Evolutionary conservation across 208 protist species (phyloP).

Genomic region (Crithidia expoeki): DNA sequence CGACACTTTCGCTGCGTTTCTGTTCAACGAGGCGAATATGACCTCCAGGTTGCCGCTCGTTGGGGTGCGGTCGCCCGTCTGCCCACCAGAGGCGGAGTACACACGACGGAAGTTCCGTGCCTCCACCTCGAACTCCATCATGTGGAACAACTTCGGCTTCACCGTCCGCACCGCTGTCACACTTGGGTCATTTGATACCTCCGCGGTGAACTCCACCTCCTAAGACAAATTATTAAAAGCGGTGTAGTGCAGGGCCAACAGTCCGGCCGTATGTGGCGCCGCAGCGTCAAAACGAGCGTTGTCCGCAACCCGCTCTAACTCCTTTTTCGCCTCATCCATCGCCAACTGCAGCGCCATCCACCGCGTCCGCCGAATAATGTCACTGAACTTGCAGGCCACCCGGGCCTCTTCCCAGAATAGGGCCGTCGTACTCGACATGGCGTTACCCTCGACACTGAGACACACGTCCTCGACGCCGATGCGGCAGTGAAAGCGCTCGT

Average conservation of each 20-base stretch:
- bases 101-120: conserved; percentile 47
- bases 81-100: conserved; percentile 40
- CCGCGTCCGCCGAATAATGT: conserved; percentile 52
- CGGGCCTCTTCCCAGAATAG: conserved; percentile 66
- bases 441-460: conserved; percentile 40
- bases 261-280: conserved; percentile 20
- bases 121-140: conserved; percentile 54
- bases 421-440: conserved; percentile 16
- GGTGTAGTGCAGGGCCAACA: conserved; percentile 40
- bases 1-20: conserved; percentile 52
- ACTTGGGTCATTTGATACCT: conserved; percentile 1
- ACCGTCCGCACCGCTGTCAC: conserved; percentile 21
- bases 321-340: conserved; percentile 31
- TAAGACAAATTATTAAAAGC: conserved; percentile 58
- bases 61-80: conserved; percentile 37
- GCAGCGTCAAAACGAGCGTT: neutral
- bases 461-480: conserved; percentile 57
- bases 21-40: conserved; percentile 50
- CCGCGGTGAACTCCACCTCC: conserved; percentile 52
- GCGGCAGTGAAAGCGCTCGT: conserved; percentile 43
- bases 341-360: conserved; percentile 54
- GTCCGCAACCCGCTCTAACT: conserved; percentile 1
- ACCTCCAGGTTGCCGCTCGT: conserved; percentile 64
- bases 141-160: conserved; percentile 53
- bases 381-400: conserved; percentile 42